Evolutionary conservation across 2,329 filamentous ascomycete genomes (phyloP).

Genomic region (Myriosclerotinia duriaeana): DNA sequence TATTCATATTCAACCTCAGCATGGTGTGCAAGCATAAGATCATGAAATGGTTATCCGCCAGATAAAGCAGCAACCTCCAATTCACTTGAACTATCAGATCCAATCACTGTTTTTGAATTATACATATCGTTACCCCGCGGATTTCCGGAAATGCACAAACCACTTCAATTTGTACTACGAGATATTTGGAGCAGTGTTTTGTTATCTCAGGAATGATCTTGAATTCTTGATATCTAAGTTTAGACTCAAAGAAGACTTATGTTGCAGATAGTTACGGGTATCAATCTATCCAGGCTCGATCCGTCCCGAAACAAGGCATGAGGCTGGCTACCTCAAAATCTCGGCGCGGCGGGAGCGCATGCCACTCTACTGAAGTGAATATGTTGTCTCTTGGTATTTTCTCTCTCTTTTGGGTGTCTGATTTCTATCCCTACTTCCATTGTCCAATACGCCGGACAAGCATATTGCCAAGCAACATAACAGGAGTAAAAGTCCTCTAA

Average conservation of each 20-base stretch:
- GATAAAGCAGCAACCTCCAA: conserved; percentile 6
- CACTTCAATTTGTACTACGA: not conserved
- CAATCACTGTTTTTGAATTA: conserved; percentile 2
- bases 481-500: not conserved
- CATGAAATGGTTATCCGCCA: not conserved
- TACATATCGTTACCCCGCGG: not conserved
- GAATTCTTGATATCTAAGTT: not conserved
- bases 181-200: not conserved
- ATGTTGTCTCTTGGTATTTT: no score
- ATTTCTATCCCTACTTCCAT: not conserved
- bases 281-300: no score
- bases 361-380: no score
- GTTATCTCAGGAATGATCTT: not conserved
- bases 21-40: not conserved
- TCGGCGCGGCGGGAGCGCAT: no score
- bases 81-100: not conserved
- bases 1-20: not conserved
- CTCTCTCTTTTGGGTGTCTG: not conserved
- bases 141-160: conserved; percentile 8
- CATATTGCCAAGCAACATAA: not conserved
- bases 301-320: no score
- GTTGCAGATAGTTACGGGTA: not conserved
- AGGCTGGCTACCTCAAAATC: no score
- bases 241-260: not conserved
- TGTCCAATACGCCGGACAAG: not conserved